Evolutionary conservation across 176 grass and related monocot species (phyloP).

Genomic region (Dendrocalamus sinicus): DNA sequence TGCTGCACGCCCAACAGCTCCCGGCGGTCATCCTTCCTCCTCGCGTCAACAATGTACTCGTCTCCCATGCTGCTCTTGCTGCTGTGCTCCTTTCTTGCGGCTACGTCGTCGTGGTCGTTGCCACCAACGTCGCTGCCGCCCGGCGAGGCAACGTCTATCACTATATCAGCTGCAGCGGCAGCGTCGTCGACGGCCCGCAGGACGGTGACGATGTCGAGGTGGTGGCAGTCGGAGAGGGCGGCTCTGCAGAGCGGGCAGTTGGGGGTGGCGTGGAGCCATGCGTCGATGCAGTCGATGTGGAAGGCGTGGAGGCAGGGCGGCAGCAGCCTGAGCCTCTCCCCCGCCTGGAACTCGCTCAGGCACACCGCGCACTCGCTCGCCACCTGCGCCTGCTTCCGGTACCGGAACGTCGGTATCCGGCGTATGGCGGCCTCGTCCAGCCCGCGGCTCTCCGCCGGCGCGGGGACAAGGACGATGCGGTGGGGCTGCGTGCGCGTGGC

Average conservation of each 20-base stretch:
- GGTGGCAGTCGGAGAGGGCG: conserved; percentile 21
- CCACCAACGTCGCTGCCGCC: not conserved
- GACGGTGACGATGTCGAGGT: not conserved
- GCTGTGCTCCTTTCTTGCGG: too few species aligned
- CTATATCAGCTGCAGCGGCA: not conserved
- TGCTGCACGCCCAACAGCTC: conserved; percentile 3
- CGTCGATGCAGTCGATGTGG: conserved; percentile 97
- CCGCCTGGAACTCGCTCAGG: conserved; percentile 65
- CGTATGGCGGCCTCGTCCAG: conserved; percentile 56
- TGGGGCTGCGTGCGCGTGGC: not conserved
- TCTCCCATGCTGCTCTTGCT: conserved; percentile 43
- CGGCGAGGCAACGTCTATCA: conserved; percentile 8
- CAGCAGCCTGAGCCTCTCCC: conserved; percentile 67
- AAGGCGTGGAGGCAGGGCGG: conserved; percentile 83
- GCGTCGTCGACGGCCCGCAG: not conserved
- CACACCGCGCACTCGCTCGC: conserved; percentile 71
- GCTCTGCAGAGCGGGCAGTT: conserved; percentile 89
- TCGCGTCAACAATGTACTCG: conserved; percentile 48
- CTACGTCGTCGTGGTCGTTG: too few species aligned
- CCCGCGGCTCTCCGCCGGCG: not conserved
- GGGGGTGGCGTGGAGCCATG: conserved; percentile 77
- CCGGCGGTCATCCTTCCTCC: conserved; percentile 11
- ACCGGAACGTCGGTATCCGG: conserved; percentile 66
- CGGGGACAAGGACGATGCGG: conserved; percentile 6
- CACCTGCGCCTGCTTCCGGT: conserved; percentile 17